Conservation (phyloP, 2,329 filamentous ascomycete genomes). For the Keithomyces neogunnii region DNA sequence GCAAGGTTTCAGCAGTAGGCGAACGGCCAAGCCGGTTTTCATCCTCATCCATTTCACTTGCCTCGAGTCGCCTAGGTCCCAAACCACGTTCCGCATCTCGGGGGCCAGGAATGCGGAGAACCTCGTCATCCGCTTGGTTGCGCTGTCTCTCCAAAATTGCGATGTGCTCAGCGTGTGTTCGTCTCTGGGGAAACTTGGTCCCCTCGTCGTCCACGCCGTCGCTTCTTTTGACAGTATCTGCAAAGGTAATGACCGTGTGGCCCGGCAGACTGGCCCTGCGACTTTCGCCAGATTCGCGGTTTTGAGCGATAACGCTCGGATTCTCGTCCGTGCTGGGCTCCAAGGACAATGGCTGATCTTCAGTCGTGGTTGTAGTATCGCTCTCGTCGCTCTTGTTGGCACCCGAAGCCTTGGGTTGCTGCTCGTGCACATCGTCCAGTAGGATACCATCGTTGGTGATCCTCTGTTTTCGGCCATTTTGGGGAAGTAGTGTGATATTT, state of each 20-base stretch:
- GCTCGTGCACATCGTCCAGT: constrained; percentile 31
- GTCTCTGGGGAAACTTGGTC: constrained; percentile 40
- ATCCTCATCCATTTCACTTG: constrained; percentile 28
- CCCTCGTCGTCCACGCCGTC: constrained; percentile 43
- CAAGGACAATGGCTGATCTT: constrained; percentile 9
- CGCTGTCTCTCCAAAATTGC: constrained; percentile 81
- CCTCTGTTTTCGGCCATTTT: constrained; percentile 42
- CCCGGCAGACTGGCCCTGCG: constrained; percentile 6
- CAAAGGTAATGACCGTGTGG: constrained; percentile 52
- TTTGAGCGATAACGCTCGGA: neutral
- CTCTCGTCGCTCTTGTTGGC: constrained; percentile 27
- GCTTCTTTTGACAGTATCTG: constrained; percentile 54
- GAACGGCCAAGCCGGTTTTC: constrained; percentile 19
- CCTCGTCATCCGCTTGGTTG: constrained; percentile 61
- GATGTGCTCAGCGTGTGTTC: constrained; percentile 68
- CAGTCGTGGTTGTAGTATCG: constrained; percentile 22
- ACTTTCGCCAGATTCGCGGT: neutral
- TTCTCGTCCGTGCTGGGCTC: constrained; percentile 5
- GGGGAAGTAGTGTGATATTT: constrained; percentile 57
- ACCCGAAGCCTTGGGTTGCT: constrained; percentile 14
- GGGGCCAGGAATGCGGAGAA: constrained; percentile 83
- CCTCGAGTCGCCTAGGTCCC: constrained; percentile 49
- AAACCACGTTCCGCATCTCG: constrained; percentile 81
- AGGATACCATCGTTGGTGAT: constrained; percentile 54
- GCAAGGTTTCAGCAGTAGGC: constrained; percentile 15